A percentile compares a stretch with the other conserved stretches of the same genome.
Conservation (phyloP, 2,329 filamentous ascomycete species). For the Albophoma yamanashiensis region DNA sequence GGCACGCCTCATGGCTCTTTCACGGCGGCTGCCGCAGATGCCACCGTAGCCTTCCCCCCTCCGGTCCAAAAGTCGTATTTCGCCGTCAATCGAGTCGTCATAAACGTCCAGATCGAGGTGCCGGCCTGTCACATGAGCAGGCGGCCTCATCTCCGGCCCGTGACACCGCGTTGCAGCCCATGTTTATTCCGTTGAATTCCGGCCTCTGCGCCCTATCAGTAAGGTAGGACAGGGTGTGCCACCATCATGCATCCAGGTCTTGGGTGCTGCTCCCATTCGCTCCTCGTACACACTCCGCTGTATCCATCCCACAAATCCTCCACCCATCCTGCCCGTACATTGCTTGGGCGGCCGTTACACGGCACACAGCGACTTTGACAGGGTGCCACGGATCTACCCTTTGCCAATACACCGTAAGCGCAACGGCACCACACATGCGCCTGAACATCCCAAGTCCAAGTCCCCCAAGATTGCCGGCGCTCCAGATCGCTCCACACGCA, state of each 20-base stretch:
- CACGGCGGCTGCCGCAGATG: not conserved
- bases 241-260: not conserved
- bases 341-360: not conserved
- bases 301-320: not conserved
- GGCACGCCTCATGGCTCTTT: not conserved
- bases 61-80: not conserved
- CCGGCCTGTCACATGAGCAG: not conserved
- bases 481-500: not conserved
- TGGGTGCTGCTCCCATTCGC: not conserved
- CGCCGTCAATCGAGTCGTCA: not conserved
- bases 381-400: slow-evolving; percentile 1
- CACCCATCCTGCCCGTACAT: not conserved
- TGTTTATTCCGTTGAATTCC: not conserved
- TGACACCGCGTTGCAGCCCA: not conserved
- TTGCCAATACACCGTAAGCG: not conserved
- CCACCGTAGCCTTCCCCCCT: not conserved
- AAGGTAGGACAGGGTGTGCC: not conserved
- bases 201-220: not conserved
- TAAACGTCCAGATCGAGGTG: not conserved
- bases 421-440: not conserved
- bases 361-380: not conserved
- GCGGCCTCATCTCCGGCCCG: not conserved
- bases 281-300: not conserved
- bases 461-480: not conserved
- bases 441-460: not conserved